Evolutionary conservation across 306 rosid genomes (phyloP).

Genomic region (Castanospermum australe): DNA sequence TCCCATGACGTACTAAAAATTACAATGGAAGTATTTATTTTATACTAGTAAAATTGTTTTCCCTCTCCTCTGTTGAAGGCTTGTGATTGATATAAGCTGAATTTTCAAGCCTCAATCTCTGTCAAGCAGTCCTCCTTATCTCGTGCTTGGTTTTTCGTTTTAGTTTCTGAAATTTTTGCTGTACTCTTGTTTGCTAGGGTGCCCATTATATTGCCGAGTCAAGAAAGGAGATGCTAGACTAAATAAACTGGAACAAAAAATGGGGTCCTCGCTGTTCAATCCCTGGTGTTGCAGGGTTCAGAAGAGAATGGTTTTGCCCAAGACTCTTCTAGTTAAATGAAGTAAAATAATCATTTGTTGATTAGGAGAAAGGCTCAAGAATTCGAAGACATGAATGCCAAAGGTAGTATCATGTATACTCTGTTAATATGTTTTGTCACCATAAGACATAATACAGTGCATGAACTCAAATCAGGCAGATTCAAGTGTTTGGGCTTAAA

Average conservation of each 20-base stretch:
- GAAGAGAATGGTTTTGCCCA: neutral
- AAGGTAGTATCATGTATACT: conserved; percentile 12
- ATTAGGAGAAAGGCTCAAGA: neutral
- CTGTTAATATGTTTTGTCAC: conserved; percentile 5
- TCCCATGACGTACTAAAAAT: neutral
- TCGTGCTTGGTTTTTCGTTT: neutral
- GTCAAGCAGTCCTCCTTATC: neutral
- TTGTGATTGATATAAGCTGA: neutral
- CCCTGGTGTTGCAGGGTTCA: neutral
- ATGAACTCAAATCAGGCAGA: conserved; percentile 4
- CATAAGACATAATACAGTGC: conserved; percentile 15
- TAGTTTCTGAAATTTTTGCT: neutral
- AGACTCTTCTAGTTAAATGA: neutral
- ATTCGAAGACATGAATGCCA: conserved; percentile 2
- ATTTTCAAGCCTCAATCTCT: neutral
- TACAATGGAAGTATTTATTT: neutral
- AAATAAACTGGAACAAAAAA: neutral
- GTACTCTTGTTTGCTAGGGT: neutral
- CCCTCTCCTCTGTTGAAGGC: neutral
- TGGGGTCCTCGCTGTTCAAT: neutral
- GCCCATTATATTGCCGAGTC: neutral
- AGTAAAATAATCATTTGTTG: neutral
- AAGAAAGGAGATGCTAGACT: neutral
- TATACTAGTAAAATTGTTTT: neutral
- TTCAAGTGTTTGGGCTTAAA: neutral